phyloP scores from a whole-genome alignment of 2,329 filamentous ascomycete genomes.

The Phaeosphaeriaceae sp. region DNA sequence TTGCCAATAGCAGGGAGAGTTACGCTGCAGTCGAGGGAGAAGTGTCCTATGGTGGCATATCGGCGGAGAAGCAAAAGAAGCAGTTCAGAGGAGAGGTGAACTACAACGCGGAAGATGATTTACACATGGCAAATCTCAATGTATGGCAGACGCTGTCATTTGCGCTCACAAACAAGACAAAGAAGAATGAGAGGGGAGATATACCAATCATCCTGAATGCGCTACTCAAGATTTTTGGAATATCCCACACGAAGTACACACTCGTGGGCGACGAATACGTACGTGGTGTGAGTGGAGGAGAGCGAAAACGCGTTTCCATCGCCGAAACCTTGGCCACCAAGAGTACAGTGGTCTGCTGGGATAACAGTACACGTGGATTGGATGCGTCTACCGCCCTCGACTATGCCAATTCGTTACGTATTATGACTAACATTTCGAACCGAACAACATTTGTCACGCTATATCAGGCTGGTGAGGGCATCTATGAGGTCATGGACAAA shows the following conservation, averaged over 20 bases:
- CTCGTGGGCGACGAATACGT: constrained; percentile 76
- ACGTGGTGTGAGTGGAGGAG: constrained; percentile 78
- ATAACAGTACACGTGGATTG: constrained; percentile 80
- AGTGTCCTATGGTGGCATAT: constrained; percentile 74
- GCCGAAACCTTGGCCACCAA: constrained; percentile 74
- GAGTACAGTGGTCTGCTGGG: constrained; percentile 75
- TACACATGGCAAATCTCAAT: constrained; percentile 74
- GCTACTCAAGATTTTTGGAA: constrained; percentile 78
- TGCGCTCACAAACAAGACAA: constrained; percentile 76
- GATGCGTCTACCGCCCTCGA: constrained; percentile 81
- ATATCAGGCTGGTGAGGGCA: constrained; percentile 73
- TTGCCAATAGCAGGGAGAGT: constrained; percentile 71
- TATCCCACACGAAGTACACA: constrained; percentile 76
- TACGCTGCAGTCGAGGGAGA: constrained; percentile 73
- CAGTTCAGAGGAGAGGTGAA: constrained; percentile 77
- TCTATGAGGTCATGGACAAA: constrained; percentile 79
- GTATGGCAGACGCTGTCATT: constrained; percentile 81
- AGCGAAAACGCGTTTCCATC: constrained; percentile 76
- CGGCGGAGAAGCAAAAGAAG: constrained; percentile 70
- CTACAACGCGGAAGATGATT: constrained; percentile 79
- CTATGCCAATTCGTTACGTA: constrained; percentile 76
- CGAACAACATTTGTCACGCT: constrained; percentile 73
- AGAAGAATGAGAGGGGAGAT: constrained; percentile 66
- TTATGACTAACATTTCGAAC: constrained; percentile 79
- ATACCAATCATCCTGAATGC: constrained; percentile 74